phyloP scores from a whole-genome alignment of 2,329 filamentous ascomycete genomes.

The Graphilbum fragrans region DNA sequence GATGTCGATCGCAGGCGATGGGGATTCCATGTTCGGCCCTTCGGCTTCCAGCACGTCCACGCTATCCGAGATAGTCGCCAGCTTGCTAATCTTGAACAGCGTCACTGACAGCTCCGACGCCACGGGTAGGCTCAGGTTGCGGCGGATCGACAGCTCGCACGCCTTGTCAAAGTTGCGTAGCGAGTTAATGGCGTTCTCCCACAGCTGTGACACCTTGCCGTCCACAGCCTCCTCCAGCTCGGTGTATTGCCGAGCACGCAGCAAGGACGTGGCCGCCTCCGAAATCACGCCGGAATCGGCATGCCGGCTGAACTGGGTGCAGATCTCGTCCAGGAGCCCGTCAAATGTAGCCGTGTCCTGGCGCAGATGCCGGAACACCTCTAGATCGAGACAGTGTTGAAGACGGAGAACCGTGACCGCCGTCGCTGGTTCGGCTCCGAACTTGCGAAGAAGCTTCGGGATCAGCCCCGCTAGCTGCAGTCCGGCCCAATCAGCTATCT shows the following conservation, averaged over 20 bases:
- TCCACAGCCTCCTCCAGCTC: constrained; percentile 81
- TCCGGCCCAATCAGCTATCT: constrained; percentile 64
- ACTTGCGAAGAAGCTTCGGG: constrained; percentile 81
- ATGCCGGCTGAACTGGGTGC: constrained; percentile 88
- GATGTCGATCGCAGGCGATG: constrained; percentile 48
- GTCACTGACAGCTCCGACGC: constrained; percentile 63
- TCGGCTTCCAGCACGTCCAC: constrained; percentile 59
- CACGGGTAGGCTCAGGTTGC: constrained; percentile 51
- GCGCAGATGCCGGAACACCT: constrained; percentile 77
- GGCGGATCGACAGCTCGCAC: constrained; percentile 59
- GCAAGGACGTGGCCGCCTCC: constrained; percentile 69
- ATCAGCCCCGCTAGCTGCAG: constrained; percentile 67
- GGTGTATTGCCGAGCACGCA: constrained; percentile 77
- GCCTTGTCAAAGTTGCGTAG: constrained; percentile 60
- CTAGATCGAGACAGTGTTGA: constrained; percentile 75
- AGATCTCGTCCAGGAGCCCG: constrained; percentile 77
- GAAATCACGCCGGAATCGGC: constrained; percentile 73
- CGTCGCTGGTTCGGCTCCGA: constrained; percentile 76
- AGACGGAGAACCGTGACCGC: constrained; percentile 76
- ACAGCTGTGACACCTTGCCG: constrained; percentile 66
- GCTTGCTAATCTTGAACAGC: constrained; percentile 66
- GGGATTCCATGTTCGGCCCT: constrained; percentile 33
- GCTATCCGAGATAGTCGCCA: constrained; percentile 70
- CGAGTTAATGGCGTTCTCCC: constrained; percentile 70
- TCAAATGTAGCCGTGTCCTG: constrained; percentile 75